phyloP scores from a whole-genome alignment of 225 moss, liverwort and hornwort species.

The Lunularia cruciata region DNA sequence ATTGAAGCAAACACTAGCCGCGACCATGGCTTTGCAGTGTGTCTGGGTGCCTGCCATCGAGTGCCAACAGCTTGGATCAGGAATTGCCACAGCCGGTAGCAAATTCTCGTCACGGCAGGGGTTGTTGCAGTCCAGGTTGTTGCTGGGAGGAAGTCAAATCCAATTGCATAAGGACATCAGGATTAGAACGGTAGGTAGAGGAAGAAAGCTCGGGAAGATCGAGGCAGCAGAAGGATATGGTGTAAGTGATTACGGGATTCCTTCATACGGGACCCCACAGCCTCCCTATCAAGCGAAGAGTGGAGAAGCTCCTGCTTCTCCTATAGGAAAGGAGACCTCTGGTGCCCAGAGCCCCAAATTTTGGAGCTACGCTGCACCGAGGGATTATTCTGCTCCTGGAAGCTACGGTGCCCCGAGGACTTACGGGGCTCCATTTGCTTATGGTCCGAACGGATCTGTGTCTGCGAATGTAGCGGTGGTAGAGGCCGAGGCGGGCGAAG shows the following conservation, averaged over 20 bases:
- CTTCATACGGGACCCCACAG: constrained; percentile 16
- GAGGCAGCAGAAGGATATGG: constrained; percentile 31
- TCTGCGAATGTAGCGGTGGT: constrained; percentile 13
- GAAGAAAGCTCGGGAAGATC: constrained; percentile 15
- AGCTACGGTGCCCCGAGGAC: constrained; percentile 26
- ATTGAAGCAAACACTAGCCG: no score
- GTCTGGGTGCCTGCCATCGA: constrained; percentile 5
- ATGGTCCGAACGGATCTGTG: constrained; percentile 24
- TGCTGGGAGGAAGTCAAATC: constrained; percentile 1
- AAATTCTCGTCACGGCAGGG: constrained; percentile 13
- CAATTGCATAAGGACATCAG: not conserved
- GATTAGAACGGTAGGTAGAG: not conserved
- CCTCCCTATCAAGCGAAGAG: constrained; percentile 20
- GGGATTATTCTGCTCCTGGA: constrained; percentile 24
- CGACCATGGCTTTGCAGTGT: constrained; percentile 23
- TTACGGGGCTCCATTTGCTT: constrained; percentile 19
- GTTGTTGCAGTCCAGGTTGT: constrained; percentile 4
- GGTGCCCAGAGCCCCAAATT: constrained; percentile 16
- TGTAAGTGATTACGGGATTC: constrained; percentile 32
- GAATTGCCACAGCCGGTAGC: not conserved
- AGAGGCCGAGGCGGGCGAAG: constrained; percentile 36
- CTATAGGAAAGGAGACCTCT: not conserved
- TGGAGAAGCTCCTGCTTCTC: not conserved
- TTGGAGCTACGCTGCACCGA: constrained; percentile 30
- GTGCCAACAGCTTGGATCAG: not conserved